Evolutionary conservation across 805 yeast species (phyloP), one percentile per base, ranked within the genome.

Genomic region (Metschnikowia matae): DNA sequence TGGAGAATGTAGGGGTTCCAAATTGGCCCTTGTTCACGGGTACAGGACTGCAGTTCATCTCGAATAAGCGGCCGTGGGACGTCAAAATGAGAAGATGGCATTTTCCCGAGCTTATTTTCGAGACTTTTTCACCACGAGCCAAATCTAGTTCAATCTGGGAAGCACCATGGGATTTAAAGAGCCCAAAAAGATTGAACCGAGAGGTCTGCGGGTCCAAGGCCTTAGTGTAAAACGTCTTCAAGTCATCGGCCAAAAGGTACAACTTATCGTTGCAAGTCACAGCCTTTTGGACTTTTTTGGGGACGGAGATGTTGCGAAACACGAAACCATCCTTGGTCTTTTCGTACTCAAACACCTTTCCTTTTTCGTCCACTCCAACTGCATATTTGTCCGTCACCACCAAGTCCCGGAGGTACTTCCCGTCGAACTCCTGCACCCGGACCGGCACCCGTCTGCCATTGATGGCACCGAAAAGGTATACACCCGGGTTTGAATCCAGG

Each of bases 291-390:
- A 66, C 59, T 37, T 63, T 69, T 48, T 40, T 54, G 2, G 77
- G 76, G 29, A 70, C 49, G 15, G 56, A 54, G 4, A 65, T 47
- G 46, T 53, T 43, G 20, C 40, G 26, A 15, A 44, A 20, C 38
- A 8, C 42, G 18, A 11, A 11, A 40, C 66, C 61, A 48, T 61
- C 62, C 0, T 75, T 78, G 15, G 26, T 13, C 29, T 65, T 60
- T n/a, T 83, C 82, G 87, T 91, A 89, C 62, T 85, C 87, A 49
- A 81, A 82, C 32, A 89, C 73, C 59, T 85, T 79, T 17, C 97
- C 98, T 14, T 77, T 78, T 0, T 75, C 74, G 53, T 83, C 80
- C 15, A 89, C 79, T 0, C 89, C 89, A 29, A 79, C 83, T 6
- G 80, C 69, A 13, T 67, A 65, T 48, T 62, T 67, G 4, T 73